Evolutionary conservation across 805 yeast genomes (phyloP), one percentile per base, ranked within the genome.

Genomic region (Yarrowia sp.): DNA sequence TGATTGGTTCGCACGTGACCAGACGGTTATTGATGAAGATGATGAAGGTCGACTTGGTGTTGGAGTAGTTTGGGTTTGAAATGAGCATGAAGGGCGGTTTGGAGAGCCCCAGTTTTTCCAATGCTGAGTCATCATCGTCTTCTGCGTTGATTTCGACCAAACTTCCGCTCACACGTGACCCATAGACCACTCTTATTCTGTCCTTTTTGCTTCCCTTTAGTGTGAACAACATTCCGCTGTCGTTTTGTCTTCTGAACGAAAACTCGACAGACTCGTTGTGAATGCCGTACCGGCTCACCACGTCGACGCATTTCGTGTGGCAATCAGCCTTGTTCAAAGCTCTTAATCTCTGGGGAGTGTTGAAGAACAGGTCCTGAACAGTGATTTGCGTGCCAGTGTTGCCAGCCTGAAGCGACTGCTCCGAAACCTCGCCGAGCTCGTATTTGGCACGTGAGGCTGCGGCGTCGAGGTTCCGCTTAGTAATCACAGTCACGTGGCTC

Each of bases 361-460:
- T 95, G 79, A 88, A 95, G 74, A 95, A 95, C 67, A 95, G 79
- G 75, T 95, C 97, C 75, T 92, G 97, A 8, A 92, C 96, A 0
- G 84, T 76, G 36, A 95, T 85, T 70, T 87, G 91, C 0, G 99
- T 95, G 0, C 99, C 99, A 56, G 82, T 84, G 69, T 85, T 87
- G 0, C 98, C 98, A 0, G 99, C 99, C 0, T 86, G 82, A 0
- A 97, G 91, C 70, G 82, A 83, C 0, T 92, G 91, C 1, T 82
- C 85, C 2, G 80, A 75, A 69, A 90, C 76, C 53, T 81, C 82
- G 1, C 98, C 98, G 68, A 87, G 87, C 1, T 83, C 68, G 73
- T 88, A 94, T n/a, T 77, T 79, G 0, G 90, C 86, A 60, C 78
- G 85, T 85, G 89, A 89, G 0, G 97, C 98, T 73, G 91, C 83